These are phyloP conservation scores for Eucalyptus marginata DNA, from an alignment of 345 rosid genomes.

Conservation along the genomic window DNA sequence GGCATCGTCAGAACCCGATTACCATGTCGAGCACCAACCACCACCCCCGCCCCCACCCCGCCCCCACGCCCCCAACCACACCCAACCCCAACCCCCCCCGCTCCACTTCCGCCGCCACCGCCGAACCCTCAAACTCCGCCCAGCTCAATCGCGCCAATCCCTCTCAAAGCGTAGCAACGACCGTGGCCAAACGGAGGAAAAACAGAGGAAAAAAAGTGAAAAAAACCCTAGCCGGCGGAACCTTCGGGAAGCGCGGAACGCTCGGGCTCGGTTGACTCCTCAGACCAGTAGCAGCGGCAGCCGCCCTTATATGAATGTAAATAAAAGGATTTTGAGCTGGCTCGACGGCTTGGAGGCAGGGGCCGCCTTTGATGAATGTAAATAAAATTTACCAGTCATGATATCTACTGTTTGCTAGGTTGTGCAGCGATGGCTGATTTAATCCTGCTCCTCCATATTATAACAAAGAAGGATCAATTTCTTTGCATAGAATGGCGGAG, in stretches of 20 bases:
- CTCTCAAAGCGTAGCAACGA: neutral
- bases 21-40: constrained; percentile 24
- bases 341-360: too few species aligned
- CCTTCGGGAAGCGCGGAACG: neutral
- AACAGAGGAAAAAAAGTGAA: neutral
- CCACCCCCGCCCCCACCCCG: too few species aligned
- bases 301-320: neutral
- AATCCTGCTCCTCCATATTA: too few species aligned
- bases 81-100: too few species aligned
- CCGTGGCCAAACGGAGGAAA: neutral
- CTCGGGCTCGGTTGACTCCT: constrained; percentile 5
- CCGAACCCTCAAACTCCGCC: neutral
- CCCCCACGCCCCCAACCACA: too few species aligned
- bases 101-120: neutral
- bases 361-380: too few species aligned
- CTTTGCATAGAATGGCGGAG: too few species aligned
- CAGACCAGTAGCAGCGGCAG: neutral
- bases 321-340: too few species aligned
- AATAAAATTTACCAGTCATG: too few species aligned
- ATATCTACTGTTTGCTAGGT: too few species aligned
- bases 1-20: constrained; percentile 33
- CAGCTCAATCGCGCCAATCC: neutral
- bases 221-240: neutral
- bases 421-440: too few species aligned
- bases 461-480: too few species aligned